Base-by-base conservation (phyloP, 768 basidiomycete species). In the Tephrocybe sp. region DNA sequence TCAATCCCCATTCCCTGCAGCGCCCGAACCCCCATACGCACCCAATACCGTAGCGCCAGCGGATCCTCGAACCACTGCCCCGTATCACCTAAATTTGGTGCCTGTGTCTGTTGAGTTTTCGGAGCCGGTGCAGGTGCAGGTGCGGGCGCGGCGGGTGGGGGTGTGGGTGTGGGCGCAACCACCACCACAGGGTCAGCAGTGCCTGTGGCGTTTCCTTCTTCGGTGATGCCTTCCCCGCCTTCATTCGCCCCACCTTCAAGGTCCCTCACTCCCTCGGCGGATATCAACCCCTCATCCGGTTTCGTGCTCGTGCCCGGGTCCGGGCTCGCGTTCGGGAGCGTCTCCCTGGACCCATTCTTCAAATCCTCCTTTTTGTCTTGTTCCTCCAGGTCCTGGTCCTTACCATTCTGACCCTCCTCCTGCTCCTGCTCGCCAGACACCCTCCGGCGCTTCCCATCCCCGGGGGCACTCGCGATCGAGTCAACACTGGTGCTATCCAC, bases 41-140 rank as follows among this genome's bases (percentile, higher is more conserved):
- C 79, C 87, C 87, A 88, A 54, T 72, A 70, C 13, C 50, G 44
- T 49, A 82, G 27, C 8, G 71, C 65, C 15, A 48, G 60, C 5
- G 63, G 48, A 26, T 82, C 66, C 38, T 80, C 73, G 53, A 82
- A 87, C 86, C 87, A 88, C 61, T 71, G 58, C 5, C 41, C 56
- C 22, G 51, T 45, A 13, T 52, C 49, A 11, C 49, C 42, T 66
- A 63, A 48, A 19, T 37, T 49, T 59, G 31, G 13, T 26, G 11
- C 21, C 44, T 41, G 41, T 54, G 45, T 19, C 36, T 18, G 19
- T 26, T n/a, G 30, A 34, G 39, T 22, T 18, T 37, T 44, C 15
- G 32, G 44, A 24, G n/a, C 22, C 34, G 30, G 25, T 28, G 7
- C n/a, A n/a, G n/a, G n/a, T 34, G n/a, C 21, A 4, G 27, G 28